A percentile compares a stretch with the other conserved stretches of the same genome.
These are phyloP conservation scores for Coniophora puteana DNA, from an alignment of 1,284 basidiomycete genomes.

Conservation along the genomic window DNA sequence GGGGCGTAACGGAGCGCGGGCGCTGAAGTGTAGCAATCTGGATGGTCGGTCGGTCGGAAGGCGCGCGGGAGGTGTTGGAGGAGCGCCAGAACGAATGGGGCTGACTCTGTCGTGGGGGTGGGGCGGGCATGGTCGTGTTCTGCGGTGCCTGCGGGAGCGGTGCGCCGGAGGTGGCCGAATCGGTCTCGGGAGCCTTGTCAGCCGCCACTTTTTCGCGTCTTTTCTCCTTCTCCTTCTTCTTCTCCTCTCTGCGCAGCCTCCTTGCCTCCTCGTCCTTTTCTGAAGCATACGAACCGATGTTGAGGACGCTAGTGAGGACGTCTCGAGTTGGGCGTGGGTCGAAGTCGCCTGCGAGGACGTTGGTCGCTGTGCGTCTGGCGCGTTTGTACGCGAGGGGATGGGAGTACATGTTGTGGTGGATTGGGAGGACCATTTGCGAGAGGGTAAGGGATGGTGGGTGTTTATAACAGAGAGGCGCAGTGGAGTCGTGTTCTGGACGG, in stretches of 20 bases:
- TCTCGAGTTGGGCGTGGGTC: slow-evolving; percentile 64
- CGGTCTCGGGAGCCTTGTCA: slow-evolving; percentile 22
- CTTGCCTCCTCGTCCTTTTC: slow-evolving; percentile 55
- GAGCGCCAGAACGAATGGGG: slow-evolving; percentile 57
- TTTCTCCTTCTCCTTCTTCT: slow-evolving; percentile 42
- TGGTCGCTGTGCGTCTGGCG: slow-evolving; percentile 64
- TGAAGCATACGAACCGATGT: slow-evolving; percentile 60
- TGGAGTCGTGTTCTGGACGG: slow-evolving; percentile 28
- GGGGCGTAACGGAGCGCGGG: slow-evolving; percentile 70
- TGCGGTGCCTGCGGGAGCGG: slow-evolving; percentile 24
- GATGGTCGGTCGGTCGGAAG: slow-evolving; percentile 62
- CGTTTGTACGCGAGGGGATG: slow-evolving; percentile 38
- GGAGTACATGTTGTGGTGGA: slow-evolving; percentile 25
- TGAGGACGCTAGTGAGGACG: slow-evolving; percentile 71
- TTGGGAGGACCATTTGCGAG: slow-evolving; percentile 22
- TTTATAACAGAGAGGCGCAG: slow-evolving; percentile 23
- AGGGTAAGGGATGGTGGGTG: slow-evolving; percentile 11
- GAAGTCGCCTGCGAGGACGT: slow-evolving; percentile 69
- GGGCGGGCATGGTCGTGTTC: slow-evolving; percentile 17
- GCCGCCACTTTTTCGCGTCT: slow-evolving; percentile 12
- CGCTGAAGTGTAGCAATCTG: slow-evolving; percentile 63
- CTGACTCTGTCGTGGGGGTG: too few species aligned
- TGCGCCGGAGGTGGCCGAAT: slow-evolving; percentile 14
- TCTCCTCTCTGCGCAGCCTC: slow-evolving; percentile 45
- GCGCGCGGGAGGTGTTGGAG: too few species aligned